phyloP scores from a whole-genome alignment of 73 alveolate species.

The Paramecium pentaurelia region DNA sequence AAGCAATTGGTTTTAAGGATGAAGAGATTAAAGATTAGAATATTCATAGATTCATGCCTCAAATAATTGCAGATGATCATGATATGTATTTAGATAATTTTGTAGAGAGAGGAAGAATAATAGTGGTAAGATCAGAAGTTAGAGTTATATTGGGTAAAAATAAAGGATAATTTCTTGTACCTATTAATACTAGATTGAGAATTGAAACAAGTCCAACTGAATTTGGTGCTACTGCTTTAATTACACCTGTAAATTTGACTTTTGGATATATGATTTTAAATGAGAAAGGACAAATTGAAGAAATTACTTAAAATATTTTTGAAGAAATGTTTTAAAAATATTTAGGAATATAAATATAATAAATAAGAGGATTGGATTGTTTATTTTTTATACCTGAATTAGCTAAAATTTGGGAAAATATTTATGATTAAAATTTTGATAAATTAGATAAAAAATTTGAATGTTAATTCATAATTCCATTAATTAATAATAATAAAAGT shows the following conservation, averaged over 20 bases:
- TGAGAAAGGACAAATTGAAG: constrained; percentile 29
- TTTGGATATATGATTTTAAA: neutral
- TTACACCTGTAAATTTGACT: neutral
- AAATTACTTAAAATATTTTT: constrained; percentile 6
- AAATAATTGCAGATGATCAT: constrained; percentile 25
- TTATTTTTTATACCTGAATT: constrained; percentile 9
- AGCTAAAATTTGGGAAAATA: neutral
- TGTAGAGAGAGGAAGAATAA: constrained; percentile 43
- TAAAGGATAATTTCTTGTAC: neutral
- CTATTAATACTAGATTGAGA: neutral
- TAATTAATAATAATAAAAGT: neutral
- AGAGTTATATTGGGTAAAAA: neutral
- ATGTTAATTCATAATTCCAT: neutral
- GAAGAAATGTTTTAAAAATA: neutral
- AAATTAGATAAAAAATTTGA: constrained; percentile 7
- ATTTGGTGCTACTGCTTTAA: constrained; percentile 22
- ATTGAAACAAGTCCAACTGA: neutral
- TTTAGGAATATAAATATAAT: neutral
- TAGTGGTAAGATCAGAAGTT: neutral
- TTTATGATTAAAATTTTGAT: constrained; percentile 4
- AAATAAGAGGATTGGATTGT: constrained; percentile 24
- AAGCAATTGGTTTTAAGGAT: neutral
- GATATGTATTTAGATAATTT: constrained; percentile 24
- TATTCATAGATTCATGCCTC: constrained; percentile 7
- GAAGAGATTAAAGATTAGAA: constrained; percentile 11